Percentiles rank a stretch among this genome's conserved stretches.
These are phyloP conservation scores for Lagenaria siceraria DNA, from an alignment of 306 rosid species.

Conservation along the genomic window DNA sequence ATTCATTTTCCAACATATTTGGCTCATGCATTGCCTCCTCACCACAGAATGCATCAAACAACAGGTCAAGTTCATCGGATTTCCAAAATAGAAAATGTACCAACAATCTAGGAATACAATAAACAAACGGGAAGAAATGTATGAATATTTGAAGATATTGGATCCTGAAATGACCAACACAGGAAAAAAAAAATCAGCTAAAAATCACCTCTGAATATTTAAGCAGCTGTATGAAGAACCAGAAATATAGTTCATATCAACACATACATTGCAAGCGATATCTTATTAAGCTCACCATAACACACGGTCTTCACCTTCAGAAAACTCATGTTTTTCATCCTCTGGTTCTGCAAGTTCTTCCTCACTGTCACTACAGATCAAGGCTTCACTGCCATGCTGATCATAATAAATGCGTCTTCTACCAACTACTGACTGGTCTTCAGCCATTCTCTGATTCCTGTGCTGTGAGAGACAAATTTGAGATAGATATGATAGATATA, in stretches of 20 bases:
- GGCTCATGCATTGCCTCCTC: neutral
- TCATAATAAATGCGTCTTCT: slow-evolving; percentile 93
- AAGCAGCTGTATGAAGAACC: neutral
- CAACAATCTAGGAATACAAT: neutral
- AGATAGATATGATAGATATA: slow-evolving; percentile 25
- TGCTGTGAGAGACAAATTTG: slow-evolving; percentile 38
- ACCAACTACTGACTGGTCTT: slow-evolving; percentile 91
- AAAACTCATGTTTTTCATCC: slow-evolving; percentile 73
- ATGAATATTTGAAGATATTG: neutral
- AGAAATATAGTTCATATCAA: slow-evolving; percentile 2
- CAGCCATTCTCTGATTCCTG: slow-evolving; percentile 99
- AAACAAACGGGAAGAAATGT: neutral
- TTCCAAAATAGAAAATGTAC: neutral
- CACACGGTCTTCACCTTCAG: slow-evolving; percentile 65
- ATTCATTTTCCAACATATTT: neutral
- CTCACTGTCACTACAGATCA: slow-evolving; percentile 91
- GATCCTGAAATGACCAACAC: neutral
- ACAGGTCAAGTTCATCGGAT: neutral
- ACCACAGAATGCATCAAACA: neutral
- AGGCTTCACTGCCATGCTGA: slow-evolving; percentile 78
- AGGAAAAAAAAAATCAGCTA: neutral
- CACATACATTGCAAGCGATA: neutral
- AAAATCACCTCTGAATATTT: neutral
- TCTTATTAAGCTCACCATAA: slow-evolving; percentile 44
- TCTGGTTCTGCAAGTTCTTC: slow-evolving; percentile 74